phyloP scores from a whole-genome alignment of 78 protist species.

The Dictyostelium purpureum region DNA sequence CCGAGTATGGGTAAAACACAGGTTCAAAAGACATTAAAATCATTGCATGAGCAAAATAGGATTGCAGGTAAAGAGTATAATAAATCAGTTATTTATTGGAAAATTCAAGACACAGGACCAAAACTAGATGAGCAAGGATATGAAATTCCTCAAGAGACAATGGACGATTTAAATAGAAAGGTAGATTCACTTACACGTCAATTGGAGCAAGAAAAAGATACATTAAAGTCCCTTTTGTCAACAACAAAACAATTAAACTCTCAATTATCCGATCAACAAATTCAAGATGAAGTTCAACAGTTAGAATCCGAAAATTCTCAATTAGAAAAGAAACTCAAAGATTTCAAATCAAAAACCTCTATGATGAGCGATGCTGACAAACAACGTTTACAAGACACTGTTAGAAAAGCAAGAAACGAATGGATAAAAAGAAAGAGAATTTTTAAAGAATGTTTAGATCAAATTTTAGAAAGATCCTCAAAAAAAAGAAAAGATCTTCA shows the following conservation, averaged over 20 bases:
- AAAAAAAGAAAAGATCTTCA: slow-evolving; percentile 59
- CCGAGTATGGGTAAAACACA: slow-evolving; percentile 42
- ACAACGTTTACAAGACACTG: neutral
- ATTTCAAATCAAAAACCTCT: neutral
- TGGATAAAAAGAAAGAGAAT: slow-evolving; percentile 35
- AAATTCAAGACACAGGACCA: neutral
- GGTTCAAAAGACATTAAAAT: slow-evolving; percentile 17
- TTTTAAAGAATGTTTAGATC: slow-evolving; percentile 21
- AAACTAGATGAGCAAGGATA: slow-evolving; percentile 28
- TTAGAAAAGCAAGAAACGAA: slow-evolving; percentile 46
- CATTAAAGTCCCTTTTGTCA: neutral
- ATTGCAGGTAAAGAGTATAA: slow-evolving; percentile 24
- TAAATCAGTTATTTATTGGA: slow-evolving; percentile 48
- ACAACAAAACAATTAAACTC: neutral
- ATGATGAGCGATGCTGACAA: neutral
- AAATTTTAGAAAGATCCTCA: slow-evolving; percentile 26
- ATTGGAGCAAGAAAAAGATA: neutral
- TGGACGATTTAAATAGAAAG: slow-evolving; percentile 5
- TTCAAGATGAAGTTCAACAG: neutral
- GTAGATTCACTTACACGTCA: neutral
- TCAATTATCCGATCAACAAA: slow-evolving; percentile 15
- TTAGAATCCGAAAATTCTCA: neutral
- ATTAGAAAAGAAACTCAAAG: neutral
- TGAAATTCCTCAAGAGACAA: neutral
- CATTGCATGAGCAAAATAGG: slow-evolving; percentile 24